Conservation (phyloP, 257 asterid species). For the Ocimum tenuiflorum region DNA sequence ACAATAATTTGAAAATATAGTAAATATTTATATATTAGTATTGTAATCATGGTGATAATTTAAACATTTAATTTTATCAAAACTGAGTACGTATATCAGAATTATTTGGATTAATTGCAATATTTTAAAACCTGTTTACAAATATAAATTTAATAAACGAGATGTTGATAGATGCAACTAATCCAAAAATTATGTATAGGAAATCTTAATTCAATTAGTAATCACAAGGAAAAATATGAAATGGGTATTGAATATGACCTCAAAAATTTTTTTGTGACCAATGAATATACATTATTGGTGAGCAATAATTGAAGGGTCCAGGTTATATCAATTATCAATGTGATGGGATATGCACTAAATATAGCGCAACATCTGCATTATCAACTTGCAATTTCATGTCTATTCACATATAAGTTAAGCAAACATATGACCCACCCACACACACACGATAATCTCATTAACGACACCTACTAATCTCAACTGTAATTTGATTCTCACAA, state of each 20-base stretch:
- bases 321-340: slow-evolving; percentile 16
- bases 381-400: slow-evolving; percentile 38
- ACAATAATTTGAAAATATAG: no score
- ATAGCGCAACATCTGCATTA: slow-evolving; percentile 32
- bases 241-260: not conserved
- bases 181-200: no score
- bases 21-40: no score
- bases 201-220: no score
- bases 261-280: not conserved
- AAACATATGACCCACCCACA: slow-evolving; percentile 32
- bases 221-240: not conserved
- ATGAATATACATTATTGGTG: slow-evolving; percentile 25
- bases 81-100: no score
- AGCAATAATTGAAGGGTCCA: slow-evolving; percentile 28
- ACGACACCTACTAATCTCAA: slow-evolving; percentile 12
- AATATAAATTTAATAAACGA: no score
- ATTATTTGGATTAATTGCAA: no score
- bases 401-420: slow-evolving; percentile 28
- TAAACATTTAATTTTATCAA: no score
- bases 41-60: no score
- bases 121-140: no score
- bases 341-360: slow-evolving; percentile 30
- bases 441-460: not conserved
- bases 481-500: slow-evolving; percentile 5
- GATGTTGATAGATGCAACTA: no score